These are phyloP conservation scores for Zymoseptoria brevis DNA, from an alignment of 2,329 filamentous ascomycete species.

Conservation along the genomic window DNA sequence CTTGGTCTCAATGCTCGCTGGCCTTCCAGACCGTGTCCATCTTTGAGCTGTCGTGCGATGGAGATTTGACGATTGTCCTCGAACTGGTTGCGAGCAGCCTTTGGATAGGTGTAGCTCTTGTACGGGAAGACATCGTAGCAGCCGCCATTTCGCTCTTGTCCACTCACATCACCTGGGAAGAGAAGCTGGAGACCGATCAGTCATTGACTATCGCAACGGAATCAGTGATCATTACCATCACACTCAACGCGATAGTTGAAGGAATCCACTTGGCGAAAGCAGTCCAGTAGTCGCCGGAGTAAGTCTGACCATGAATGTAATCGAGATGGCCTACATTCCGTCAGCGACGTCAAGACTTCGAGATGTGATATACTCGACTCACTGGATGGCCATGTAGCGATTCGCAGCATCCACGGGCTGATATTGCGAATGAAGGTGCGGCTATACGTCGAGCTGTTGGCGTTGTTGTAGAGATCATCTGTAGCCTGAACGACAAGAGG, in stretches of 20 bases:
- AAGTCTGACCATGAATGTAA: background rate
- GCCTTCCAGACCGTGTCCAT: background rate
- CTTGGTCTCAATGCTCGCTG: constrained; percentile 1
- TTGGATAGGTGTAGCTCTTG: constrained; percentile 6
- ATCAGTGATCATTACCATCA: background rate
- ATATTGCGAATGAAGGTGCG: constrained; percentile 5
- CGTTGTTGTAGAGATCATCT: constrained; percentile 2
- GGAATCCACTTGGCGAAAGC: constrained; percentile 4
- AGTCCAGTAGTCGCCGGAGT: constrained; percentile 2
- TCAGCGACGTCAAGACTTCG: background rate
- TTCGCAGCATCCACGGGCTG: constrained; percentile 3
- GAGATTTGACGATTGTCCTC: constrained; percentile 1
- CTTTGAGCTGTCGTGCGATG: background rate
- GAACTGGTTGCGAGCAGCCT: constrained; percentile 2
- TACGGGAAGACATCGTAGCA: constrained; percentile 5
- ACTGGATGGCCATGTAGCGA: constrained; percentile 5
- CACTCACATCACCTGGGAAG: constrained; percentile 1
- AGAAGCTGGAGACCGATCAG: background rate
- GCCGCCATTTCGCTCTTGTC: constrained; percentile 6
- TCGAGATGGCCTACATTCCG: constrained; percentile 1
- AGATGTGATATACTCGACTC: background rate
- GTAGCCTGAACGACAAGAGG: constrained; percentile 3
- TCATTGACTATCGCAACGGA: background rate
- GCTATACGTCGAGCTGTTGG: constrained; percentile 3
- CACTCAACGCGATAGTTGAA: background rate